These are phyloP conservation scores for Royoungia palumana DNA, from an alignment of 768 basidiomycete species.

Conservation along the genomic window DNA sequence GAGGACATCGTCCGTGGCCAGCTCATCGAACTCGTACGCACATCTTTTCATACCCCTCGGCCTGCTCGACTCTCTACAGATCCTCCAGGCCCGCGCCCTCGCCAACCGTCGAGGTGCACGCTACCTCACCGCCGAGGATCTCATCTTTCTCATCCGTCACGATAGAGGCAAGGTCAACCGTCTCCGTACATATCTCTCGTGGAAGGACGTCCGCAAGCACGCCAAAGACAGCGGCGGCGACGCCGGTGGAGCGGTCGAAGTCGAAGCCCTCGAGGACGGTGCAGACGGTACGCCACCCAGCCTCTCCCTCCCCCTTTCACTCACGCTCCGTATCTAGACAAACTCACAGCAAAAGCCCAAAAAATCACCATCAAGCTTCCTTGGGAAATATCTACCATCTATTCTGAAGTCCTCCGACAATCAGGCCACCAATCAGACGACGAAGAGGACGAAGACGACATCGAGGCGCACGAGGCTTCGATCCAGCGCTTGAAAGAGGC, in stretches of 20 bases:
- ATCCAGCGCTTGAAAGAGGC: constrained; percentile 90
- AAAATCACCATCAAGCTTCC: constrained; percentile 94
- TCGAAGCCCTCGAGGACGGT: constrained; percentile 80
- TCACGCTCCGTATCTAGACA: constrained; percentile 47
- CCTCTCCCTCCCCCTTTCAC: not conserved
- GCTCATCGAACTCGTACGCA: constrained; percentile 79
- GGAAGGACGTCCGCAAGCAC: constrained; percentile 96
- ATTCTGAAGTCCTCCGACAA: constrained; percentile 77
- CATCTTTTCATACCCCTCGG: not conserved
- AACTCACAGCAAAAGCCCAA: constrained; percentile 77
- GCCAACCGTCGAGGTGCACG: constrained; percentile 82
- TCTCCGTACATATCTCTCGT: constrained; percentile 87
- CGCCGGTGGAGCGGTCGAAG: constrained; percentile 75
- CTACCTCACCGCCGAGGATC: constrained; percentile 87
- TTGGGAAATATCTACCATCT: constrained; percentile 93
- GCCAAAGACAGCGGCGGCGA: constrained; percentile 88
- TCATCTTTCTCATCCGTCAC: constrained; percentile 94
- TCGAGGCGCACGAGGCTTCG: constrained; percentile 94
- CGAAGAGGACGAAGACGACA: constrained; percentile 94
- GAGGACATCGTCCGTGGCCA: constrained; percentile 92
- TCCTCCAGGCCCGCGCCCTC: constrained; percentile 83
- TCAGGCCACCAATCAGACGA: constrained; percentile 85
- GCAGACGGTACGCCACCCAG: constrained; percentile 57
- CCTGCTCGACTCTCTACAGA: constrained; percentile 42
- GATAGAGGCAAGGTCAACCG: constrained; percentile 94